These are phyloP conservation scores for Cystobasidium sp. DNA, from an alignment of 1,284 basidiomycete species.

Conservation along the genomic window DNA sequence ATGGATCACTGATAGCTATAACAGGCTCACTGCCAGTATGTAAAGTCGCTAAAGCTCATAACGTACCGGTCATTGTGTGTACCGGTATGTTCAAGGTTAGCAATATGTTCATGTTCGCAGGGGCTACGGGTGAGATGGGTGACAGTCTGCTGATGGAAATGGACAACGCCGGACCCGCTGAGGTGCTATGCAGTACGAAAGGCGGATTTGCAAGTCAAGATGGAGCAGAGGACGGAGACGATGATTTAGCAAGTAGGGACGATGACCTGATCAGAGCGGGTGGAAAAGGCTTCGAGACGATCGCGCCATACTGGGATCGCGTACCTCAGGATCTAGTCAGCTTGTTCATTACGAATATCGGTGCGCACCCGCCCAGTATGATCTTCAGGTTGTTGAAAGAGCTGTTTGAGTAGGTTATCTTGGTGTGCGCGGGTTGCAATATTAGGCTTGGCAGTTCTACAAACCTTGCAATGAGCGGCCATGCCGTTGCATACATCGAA, in stretches of 20 bases:
- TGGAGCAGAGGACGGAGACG: constrained; percentile 59
- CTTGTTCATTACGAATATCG: constrained; percentile 91
- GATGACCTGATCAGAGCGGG: constrained; percentile 61
- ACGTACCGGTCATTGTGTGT: constrained; percentile 90
- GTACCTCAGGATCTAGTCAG: constrained; percentile 88
- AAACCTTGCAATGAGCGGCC: neutral
- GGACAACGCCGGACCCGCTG: constrained; percentile 83
- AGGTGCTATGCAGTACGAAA: constrained; percentile 68
- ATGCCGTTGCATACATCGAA: too few relatives aligned
- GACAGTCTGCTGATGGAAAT: constrained; percentile 65
- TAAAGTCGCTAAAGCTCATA: constrained; percentile 86
- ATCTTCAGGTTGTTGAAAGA: constrained; percentile 57
- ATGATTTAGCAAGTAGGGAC: constrained; percentile 51
- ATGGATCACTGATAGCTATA: constrained; percentile 90
- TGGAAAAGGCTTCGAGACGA: constrained; percentile 82
- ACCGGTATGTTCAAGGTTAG: constrained; percentile 96
- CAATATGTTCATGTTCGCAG: constrained; percentile 88
- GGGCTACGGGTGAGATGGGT: constrained; percentile 74
- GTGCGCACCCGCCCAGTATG: constrained; percentile 56
- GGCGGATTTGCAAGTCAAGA: constrained; percentile 41
- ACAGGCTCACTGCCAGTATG: constrained; percentile 82
- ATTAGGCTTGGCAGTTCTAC: neutral
- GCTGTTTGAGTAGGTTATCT: constrained; percentile 34
- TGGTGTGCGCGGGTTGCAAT: neutral
- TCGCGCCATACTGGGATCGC: constrained; percentile 93